These are phyloP conservation scores for Sequoia sempervirens DNA, from an alignment of 75 land plant species.

Conservation along the genomic window DNA sequence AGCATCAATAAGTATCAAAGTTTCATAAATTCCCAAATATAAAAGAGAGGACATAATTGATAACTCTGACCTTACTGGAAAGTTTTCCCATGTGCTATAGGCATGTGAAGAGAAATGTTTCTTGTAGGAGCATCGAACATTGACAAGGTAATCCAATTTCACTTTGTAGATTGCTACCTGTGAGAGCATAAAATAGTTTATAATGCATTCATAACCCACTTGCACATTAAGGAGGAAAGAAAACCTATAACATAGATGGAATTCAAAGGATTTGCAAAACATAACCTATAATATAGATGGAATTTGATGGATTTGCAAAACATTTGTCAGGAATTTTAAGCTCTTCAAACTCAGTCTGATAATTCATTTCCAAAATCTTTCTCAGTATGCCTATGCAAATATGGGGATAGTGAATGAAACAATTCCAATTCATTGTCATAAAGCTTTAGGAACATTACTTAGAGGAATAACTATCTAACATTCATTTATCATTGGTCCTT, in stretches of 20 bases:
- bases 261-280: not conserved
- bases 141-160: not conserved
- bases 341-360: not conserved
- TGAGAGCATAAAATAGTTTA: not conserved
- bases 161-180: not conserved
- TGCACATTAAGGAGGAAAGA: not conserved
- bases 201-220: not conserved
- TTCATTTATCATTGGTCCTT: too few species aligned
- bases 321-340: not conserved
- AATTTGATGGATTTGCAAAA: too few species aligned
- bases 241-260: not conserved
- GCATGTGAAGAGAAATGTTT: not conserved
- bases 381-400: not conserved
- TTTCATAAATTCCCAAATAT: not conserved
- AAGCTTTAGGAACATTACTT: too few species aligned
- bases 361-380: not conserved
- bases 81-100: not conserved
- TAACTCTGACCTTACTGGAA: not conserved
- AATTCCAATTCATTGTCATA: too few species aligned
- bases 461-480: too few species aligned
- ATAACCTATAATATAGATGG: too few species aligned
- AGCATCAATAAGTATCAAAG: not conserved
- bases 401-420: too few species aligned
- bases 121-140: constrained; percentile 1
- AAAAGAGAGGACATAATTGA: not conserved